Evolutionary conservation across 2,329 filamentous ascomycete genomes (phyloP).

Genomic region (Verticillium zaregamsianum): DNA sequence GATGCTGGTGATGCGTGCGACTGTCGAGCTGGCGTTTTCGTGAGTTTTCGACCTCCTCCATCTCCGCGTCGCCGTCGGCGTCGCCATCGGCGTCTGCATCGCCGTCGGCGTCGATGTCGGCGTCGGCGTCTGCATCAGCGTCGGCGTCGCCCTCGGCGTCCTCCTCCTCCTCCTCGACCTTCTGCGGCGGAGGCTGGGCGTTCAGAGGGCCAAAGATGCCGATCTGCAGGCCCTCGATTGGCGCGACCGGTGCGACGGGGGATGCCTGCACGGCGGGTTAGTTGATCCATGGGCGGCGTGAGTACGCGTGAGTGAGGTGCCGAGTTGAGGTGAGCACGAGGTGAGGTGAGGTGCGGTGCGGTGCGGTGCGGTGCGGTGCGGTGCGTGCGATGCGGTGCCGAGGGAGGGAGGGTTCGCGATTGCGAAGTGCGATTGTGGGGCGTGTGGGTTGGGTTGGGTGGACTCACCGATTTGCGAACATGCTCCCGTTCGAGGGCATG

Average conservation of each 20-base stretch:
- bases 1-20: slow-evolving; percentile 35
- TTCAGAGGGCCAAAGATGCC: slow-evolving; percentile 56
- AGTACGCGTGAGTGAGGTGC: not conserved
- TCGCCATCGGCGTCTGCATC: slow-evolving; percentile 1
- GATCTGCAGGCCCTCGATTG: slow-evolving; percentile 40
- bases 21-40: slow-evolving; percentile 47
- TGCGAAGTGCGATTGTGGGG: slow-evolving; percentile 1
- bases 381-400: not conserved
- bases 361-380: not conserved
- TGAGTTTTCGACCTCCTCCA: slow-evolving; percentile 37
- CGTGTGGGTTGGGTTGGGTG: slow-evolving; percentile 2
- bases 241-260: slow-evolving; percentile 38
- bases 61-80: slow-evolving; percentile 1
- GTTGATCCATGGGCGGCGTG: not conserved
- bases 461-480: slow-evolving; percentile 44
- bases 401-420: not conserved
- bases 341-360: not conserved
- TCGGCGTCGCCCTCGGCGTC: slow-evolving; percentile 29
- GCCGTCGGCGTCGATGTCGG: slow-evolving; percentile 29
- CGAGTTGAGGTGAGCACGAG: not conserved
- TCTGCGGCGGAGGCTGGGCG: slow-evolving; percentile 39
- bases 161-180: slow-evolving; percentile 31
- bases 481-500: slow-evolving; percentile 55
- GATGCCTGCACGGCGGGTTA: slow-evolving; percentile 39
- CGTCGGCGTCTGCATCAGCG: slow-evolving; percentile 30